Base-by-base conservation (phyloP, 176 grass and related monocot species). In the Phoenix roebelenii region DNA sequence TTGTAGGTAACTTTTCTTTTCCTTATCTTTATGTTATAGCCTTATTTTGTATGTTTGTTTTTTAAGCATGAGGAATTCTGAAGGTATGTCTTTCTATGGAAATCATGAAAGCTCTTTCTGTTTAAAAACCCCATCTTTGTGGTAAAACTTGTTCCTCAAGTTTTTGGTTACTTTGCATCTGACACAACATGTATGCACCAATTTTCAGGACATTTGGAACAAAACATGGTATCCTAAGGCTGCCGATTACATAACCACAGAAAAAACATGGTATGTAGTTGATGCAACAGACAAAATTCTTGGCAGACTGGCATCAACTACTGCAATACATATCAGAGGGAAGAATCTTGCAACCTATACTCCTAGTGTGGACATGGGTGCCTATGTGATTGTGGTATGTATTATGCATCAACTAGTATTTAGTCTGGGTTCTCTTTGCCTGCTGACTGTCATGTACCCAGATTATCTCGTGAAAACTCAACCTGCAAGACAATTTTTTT, bases 171-270 rank as follows among this genome's bases (percentile, higher is more conserved):
- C 16, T 61, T 39, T 44, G 16, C 7, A 48, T 35, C 17, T 50
- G 61, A 60, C 44, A 17, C 16, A 63, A 63, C 23, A 49, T 22
- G 16, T 64, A 3, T 39, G 18, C 20, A 55, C 6, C 15, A 0
- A 20, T 88, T 20, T 65, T 18, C 68, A 98, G 93, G 93, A 98
- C 70, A 85, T 91, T 52, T 98, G 93, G 93, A 98, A 98, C 71
- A 98, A 48, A 62, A 98, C 93, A 60, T 98, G 84, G 81, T 98
- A 98, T 64, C 93, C 93, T n/a, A 98, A 98, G 71, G 84, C 87
- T 16, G 78, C 87, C 60, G 93, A 98, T 75, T 84, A 98, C 20
- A 59, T 98, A 76, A 85, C 70, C 65, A 83, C 87, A 0, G 93
- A 88, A 50, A 98, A 98, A 64, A 92, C 69, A 18, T 97, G 93